Percentiles rank a stretch among this genome's conserved stretches.
These are phyloP conservation scores for Lentinus tigrinus DNA, from an alignment of 768 basidiomycete species.

Conservation along the genomic window DNA sequence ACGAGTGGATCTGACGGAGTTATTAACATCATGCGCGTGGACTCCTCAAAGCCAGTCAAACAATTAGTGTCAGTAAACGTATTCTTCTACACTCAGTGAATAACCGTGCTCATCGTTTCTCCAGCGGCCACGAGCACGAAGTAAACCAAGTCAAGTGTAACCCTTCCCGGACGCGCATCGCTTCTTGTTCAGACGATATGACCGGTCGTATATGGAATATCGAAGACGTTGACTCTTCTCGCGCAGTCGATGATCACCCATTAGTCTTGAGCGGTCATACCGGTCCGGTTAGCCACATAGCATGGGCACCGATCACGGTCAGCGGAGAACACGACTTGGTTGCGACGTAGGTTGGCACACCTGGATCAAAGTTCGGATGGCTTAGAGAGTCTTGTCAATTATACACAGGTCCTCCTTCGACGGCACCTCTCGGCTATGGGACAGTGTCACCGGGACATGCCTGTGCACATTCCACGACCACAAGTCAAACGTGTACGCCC, in stretches of 20 bases:
- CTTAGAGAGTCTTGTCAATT: not conserved
- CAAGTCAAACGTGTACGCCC: conserved; percentile 66
- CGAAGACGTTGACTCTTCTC: conserved; percentile 39
- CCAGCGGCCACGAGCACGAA: conserved; percentile 72
- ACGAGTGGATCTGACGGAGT: conserved; percentile 70
- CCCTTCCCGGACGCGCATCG: conserved; percentile 60
- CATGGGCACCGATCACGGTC: conserved; percentile 63
- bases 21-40: conserved; percentile 61
- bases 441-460: conserved; percentile 75
- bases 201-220: conserved; percentile 79
- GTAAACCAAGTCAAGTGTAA: conserved; percentile 79
- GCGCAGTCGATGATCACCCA: conserved; percentile 31
- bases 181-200: conserved; percentile 80
- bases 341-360: conserved; percentile 56
- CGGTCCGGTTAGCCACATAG: conserved; percentile 61
- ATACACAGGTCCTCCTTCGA: conserved; percentile 73
- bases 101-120: not conserved
- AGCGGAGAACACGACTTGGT: conserved; percentile 56
- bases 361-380: not conserved
- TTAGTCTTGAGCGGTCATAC: conserved; percentile 61
- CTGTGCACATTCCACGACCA: conserved; percentile 71
- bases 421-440: conserved; percentile 78
- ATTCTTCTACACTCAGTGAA: not conserved
- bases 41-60: conserved; percentile 51
- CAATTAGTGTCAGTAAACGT: conserved; percentile 57